Evolutionary conservation across 352 stramenopile species (phyloP).

Genomic region (Aphanomyces stellatus): DNA sequence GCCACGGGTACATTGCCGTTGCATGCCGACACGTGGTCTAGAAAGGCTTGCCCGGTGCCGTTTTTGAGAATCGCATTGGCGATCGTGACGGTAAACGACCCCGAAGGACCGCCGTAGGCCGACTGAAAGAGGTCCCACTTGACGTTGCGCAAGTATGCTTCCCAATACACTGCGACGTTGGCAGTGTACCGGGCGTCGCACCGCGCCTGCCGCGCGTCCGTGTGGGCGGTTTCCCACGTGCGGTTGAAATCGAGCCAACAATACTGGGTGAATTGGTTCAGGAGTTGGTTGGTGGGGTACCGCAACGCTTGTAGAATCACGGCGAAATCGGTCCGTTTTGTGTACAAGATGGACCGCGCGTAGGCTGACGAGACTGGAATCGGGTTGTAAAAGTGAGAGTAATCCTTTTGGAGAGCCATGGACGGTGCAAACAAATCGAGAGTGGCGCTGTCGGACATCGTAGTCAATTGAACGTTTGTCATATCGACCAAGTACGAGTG

Average conservation of each 20-base stretch:
- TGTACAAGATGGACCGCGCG: neutral
- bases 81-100: neutral
- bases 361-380: neutral
- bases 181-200: neutral
- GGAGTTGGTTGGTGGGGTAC: no score
- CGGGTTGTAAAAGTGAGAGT: neutral
- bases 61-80: neutral
- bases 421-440: neutral
- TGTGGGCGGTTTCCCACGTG: slow-evolving; percentile 4
- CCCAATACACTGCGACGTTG: slow-evolving; percentile 1
- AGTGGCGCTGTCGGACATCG: no score
- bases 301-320: no score
- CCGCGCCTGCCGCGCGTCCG: neutral
- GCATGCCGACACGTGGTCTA: neutral
- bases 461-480: neutral
- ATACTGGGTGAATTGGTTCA: neutral
- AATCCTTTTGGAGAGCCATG: neutral
- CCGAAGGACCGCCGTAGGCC: neutral
- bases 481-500: slow-evolving; percentile 12
- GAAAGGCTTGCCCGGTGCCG: neutral
- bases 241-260: slow-evolving; percentile 14
- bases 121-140: neutral
- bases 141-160: slow-evolving; percentile 2
- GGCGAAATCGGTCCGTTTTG: neutral
- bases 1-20: neutral